A percentile compares a stretch with the other conserved stretches of the same genome.
These are phyloP conservation scores for Rhizopogon rudus DNA, from an alignment of 768 basidiomycete genomes.

Conservation along the genomic window DNA sequence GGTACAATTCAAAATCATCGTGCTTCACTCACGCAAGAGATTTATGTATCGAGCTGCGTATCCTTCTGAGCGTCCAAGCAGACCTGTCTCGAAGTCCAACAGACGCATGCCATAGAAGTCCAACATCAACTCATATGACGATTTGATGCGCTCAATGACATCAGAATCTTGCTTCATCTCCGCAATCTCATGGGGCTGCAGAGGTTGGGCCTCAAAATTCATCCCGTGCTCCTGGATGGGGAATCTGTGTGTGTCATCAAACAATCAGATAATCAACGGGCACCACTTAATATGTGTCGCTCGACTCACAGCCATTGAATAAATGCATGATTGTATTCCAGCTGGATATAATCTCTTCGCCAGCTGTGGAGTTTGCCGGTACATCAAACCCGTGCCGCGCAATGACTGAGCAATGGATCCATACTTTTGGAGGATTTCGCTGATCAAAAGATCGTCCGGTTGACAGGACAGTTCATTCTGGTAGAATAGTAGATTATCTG, in stretches of 20 bases:
- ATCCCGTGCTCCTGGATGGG: slow-evolving; percentile 72
- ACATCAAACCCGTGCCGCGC: background rate
- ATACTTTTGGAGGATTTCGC: slow-evolving; percentile 59
- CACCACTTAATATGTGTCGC: background rate
- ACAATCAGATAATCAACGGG: background rate
- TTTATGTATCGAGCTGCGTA: slow-evolving; percentile 56
- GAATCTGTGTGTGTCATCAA: slow-evolving; percentile 37
- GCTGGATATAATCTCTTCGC: slow-evolving; percentile 52
- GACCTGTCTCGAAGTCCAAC: slow-evolving; percentile 50
- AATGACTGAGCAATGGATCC: slow-evolving; percentile 5
- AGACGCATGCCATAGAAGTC: slow-evolving; percentile 79
- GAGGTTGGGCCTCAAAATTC: slow-evolving; percentile 62
- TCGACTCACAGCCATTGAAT: slow-evolving; percentile 73
- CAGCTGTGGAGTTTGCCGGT: slow-evolving; percentile 40
- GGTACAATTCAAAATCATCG: background rate
- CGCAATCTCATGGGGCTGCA: slow-evolving; percentile 59
- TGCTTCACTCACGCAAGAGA: slow-evolving; percentile 51
- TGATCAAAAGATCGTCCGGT: slow-evolving; percentile 58
- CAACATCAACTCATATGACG: slow-evolving; percentile 69
- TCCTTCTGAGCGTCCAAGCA: slow-evolving; percentile 48
- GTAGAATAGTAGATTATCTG: slow-evolving; percentile 59
- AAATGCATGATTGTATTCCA: slow-evolving; percentile 68
- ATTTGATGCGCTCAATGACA: slow-evolving; percentile 46
- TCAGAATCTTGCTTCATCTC: slow-evolving; percentile 47
- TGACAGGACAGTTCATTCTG: slow-evolving; percentile 48